Conservation (phyloP, 1,284 basidiomycete genomes). For the Tilletia indica region DNA sequence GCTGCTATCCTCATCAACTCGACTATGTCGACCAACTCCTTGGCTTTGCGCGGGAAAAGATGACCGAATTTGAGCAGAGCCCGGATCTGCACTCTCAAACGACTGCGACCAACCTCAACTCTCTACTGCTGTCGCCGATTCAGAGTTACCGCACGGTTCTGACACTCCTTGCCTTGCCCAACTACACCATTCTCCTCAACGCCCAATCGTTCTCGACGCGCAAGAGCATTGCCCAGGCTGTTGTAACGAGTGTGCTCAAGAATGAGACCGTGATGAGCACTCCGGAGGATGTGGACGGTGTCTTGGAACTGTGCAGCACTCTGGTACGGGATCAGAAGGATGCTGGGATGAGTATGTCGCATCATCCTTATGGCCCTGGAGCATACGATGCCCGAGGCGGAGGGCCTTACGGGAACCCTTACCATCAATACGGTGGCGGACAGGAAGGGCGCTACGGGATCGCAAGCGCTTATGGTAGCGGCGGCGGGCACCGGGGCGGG, state of each 20-base stretch:
- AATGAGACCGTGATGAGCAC: constrained; percentile 51
- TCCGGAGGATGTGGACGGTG: constrained; percentile 53
- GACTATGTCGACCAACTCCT: constrained; percentile 55
- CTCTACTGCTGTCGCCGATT: constrained; percentile 50
- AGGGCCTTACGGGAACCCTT: constrained; percentile 19
- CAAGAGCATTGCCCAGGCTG: constrained; percentile 51
- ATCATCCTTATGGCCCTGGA: constrained; percentile 26
- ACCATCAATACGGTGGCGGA: neutral
- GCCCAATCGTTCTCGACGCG: constrained; percentile 48
- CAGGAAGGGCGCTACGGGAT: constrained; percentile 18
- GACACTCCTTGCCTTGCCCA: constrained; percentile 50
- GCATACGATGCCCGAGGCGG: constrained; percentile 21
- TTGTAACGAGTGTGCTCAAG: constrained; percentile 49
- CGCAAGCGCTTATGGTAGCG: constrained; percentile 23
- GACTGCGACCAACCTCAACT: constrained; percentile 43
- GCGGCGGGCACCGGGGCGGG: constrained; percentile 30
- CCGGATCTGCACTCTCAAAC: constrained; percentile 41
- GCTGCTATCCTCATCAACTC: constrained; percentile 54
- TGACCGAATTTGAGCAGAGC: constrained; percentile 40
- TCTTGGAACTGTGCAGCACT: constrained; percentile 48
- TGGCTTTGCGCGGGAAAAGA: constrained; percentile 49
- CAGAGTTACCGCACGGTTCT: constrained; percentile 48
- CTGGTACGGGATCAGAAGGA: constrained; percentile 50
- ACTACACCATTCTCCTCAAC: constrained; percentile 43
- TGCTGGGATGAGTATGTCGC: constrained; percentile 30